Percentiles rank a stretch among this genome's conserved stretches.
These are phyloP conservation scores for Cicer yamashitae DNA, from an alignment of 306 rosid genomes.

Conservation along the genomic window DNA sequence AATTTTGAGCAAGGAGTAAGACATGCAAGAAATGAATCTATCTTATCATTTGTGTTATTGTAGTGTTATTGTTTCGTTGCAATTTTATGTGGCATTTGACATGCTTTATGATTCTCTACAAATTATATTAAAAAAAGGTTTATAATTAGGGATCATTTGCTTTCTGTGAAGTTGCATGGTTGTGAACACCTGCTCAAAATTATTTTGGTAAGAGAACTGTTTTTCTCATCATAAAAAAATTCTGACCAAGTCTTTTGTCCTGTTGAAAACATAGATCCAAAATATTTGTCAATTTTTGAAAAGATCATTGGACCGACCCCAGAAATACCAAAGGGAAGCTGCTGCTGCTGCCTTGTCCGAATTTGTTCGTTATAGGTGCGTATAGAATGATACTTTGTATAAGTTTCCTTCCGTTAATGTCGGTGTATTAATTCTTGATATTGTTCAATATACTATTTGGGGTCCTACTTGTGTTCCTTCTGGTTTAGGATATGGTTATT, in stretches of 20 bases:
- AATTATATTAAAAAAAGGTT: not conserved
- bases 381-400: conserved; percentile 32
- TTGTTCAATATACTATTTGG: not conserved
- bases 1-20: conserved; percentile 31
- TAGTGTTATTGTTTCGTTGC: conserved; percentile 5
- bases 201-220: conserved; percentile 20
- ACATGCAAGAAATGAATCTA: conserved; percentile 9
- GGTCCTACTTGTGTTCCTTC: not conserved
- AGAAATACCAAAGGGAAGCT: conserved; percentile 91
- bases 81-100: conserved; percentile 20
- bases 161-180: conserved; percentile 28
- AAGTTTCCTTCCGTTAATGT: conserved; percentile 33
- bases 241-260: conserved; percentile 36
- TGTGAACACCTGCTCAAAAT: conserved; percentile 20
- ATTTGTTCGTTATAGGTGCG: conserved; percentile 86
- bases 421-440: conserved; percentile 8
- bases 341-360: conserved; percentile 96
- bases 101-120: conserved; percentile 28
- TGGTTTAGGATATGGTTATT: not conserved
- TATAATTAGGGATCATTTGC: conserved; percentile 27
- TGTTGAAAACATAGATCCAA: conserved; percentile 65
- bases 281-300: conserved; percentile 76
- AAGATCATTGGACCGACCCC: conserved; percentile 74
- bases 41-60: conserved; percentile 26
- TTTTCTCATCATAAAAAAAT: conserved; percentile 29